Base-by-base conservation (phyloP, 2,329 filamentous ascomycete genomes). In the Aurifilum marmelostoma region DNA sequence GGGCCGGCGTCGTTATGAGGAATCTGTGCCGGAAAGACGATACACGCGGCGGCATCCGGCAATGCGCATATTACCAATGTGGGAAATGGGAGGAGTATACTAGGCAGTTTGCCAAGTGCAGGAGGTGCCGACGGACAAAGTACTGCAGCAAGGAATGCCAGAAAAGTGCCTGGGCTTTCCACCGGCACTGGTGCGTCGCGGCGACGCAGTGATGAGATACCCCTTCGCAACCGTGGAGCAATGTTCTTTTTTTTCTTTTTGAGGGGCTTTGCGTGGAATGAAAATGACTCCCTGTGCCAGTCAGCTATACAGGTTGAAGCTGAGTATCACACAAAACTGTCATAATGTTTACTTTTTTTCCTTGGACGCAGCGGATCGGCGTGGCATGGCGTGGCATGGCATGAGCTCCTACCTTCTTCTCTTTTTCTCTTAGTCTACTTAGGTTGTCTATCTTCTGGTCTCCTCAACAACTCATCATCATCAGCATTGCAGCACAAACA, bases 141-240 rank as follows among this genome's bases (percentile, higher is more conserved):
- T 97, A 97, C 83, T 99, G 96, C 89, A 97, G 94, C 87, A 99
- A 99, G 81, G 96, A 99, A 80, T 99, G 96, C 81, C 96, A 99
- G 82, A 98, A 98, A 85, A 97, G 93, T 75, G 97, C 96, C 12
- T 99, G 96, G 96, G 94, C 96, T 37, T 98, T 94, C 81, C 96
- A 99, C 79, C 90, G 96, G 71, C 97, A 98, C 82, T 99, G 96
- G 96, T 99, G 96, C 79, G 91, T 96, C 69, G 90, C 91, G 70
- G 92, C 92, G 63, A 83, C 85, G 43, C 84, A 85, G 80, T 87
- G 79, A 79, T 67, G 56, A 66, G 60, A 72, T 72, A 68, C 60
- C 68, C 61, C 61, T 24, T 50, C 66, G n/a, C 62, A 37, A 65
- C 62, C 64, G 60, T 56, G 56, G 60, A 71, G 67, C 67, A 34